phyloP scores from a whole-genome alignment of 2,329 filamentous ascomycete genomes.

The Biscogniauxia mediterranea region DNA sequence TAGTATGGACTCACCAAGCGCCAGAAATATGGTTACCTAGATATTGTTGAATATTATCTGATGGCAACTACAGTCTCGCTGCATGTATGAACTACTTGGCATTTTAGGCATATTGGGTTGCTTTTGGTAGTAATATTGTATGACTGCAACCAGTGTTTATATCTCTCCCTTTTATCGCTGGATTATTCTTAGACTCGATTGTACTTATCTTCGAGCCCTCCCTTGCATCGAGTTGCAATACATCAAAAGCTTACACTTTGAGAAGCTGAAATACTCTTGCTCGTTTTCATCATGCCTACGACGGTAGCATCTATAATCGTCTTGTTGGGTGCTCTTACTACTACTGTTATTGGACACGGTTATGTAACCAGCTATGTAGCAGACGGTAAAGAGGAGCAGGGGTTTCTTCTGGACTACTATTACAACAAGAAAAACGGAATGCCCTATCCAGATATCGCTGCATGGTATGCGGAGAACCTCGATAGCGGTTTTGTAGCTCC shows the following conservation, averaged over 20 bases:
- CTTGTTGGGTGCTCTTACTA: conserved; percentile 26
- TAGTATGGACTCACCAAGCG: neutral
- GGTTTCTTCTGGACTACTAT: conserved; percentile 34
- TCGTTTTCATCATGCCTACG: neutral
- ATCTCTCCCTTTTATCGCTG: neutral
- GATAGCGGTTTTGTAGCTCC: conserved; percentile 40
- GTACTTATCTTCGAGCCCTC: neutral
- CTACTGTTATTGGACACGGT: conserved; percentile 38
- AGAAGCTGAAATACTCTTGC: neutral
- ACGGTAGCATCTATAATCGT: neutral
- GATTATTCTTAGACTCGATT: neutral
- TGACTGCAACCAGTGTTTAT: neutral
- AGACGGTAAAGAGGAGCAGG: conserved; percentile 36
- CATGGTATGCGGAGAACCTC: conserved; percentile 28
- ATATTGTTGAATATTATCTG: neutral
- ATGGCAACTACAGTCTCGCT: neutral
- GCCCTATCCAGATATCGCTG: conserved; percentile 25
- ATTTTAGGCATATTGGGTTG: neutral
- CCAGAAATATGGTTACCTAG: neutral
- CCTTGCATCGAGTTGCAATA: neutral
- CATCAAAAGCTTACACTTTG: too few species aligned
- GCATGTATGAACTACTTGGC: neutral
- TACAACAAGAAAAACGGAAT: conserved; percentile 31
- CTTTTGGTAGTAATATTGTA: neutral
- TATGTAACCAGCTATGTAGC: conserved; percentile 49